Conservation (phyloP, 768 basidiomycete genomes). For the Stropharia rugosoannulata region DNA sequence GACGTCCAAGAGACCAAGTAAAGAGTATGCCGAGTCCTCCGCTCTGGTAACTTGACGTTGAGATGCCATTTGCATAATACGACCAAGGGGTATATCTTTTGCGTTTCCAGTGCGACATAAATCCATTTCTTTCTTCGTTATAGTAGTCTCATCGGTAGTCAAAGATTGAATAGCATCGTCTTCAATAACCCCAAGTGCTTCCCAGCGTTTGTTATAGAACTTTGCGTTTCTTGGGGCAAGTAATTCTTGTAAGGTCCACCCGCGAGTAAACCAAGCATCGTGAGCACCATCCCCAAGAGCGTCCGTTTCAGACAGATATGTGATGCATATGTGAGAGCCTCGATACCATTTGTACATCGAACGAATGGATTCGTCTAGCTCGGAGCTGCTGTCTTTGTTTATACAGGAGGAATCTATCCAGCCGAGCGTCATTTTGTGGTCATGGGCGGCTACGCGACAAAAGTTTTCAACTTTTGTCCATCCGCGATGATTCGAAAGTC, state of each 20-base stretch:
- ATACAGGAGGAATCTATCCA: not conserved
- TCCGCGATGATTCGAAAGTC: not conserved
- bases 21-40: not conserved
- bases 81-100: not conserved
- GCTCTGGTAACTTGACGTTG: not conserved
- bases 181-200: not conserved
- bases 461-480: not conserved
- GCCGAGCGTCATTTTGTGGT: not conserved
- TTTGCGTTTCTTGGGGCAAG: not conserved
- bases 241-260: constrained; percentile 2
- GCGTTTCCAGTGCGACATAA: not conserved
- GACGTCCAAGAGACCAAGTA: not conserved
- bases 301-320: not conserved
- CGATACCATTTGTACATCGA: constrained; percentile 2
- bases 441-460: not conserved
- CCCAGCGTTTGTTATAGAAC: not conserved
- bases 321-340: not conserved
- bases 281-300: not conserved
- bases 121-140: not conserved
- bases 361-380: constrained; percentile 1
- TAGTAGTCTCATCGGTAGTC: not conserved
- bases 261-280: constrained; percentile 1
- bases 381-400: constrained; percentile 1
- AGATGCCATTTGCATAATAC: not conserved
- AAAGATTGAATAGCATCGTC: not conserved